Base-by-base conservation (phyloP, 768 basidiomycete species). In the Hericium rajendrae region DNA sequence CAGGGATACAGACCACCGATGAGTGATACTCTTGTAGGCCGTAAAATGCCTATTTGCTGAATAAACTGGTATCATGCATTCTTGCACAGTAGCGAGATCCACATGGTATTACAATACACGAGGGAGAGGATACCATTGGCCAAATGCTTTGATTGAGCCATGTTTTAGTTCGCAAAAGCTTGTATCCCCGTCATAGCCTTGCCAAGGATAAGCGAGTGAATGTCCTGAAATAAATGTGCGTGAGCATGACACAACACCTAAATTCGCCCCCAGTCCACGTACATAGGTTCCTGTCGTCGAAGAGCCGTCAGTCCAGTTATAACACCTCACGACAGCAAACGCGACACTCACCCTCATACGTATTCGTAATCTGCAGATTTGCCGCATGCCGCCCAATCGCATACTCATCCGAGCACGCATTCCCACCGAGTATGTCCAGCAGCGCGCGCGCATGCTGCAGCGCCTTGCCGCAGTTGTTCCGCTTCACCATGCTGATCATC, bases 381-480 rank as follows among this genome's bases (percentile, higher is more conserved):
- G 89, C 88, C 9, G 91, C 94, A 73, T 97, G 94, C 38, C 95
- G 75, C n/a, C 91, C 91, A 55, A 98, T 84, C 67, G 93, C 91
- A 67, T 94, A 97, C 90, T 98, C 95, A 65, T 97, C 94, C 32
- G 90, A 78, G 54, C 84, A 85, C 3, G 93, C 94, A 71, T 98
- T 98, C 2, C 95, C 95, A 26, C 95, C 95, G 48, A 98, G 75
- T 39, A 97, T 87, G 66, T 97, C 95, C 65, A 97, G 71, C 48
- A 98, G 74, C 57, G 81, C 73, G 37, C 95, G 77, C 4, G 90
- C 74, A 60, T 97, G 91, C 62, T 87, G 76, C 53, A 97, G 74
- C 2, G 95, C 94, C 73, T 94, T 94, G 13, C 91, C 91, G 64
- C 92, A 94, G 65, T 97, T 97, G 67, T 98, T 98, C 62, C 91